phyloP scores from a whole-genome alignment of 139 green algal species.

The Chlorella sp. region DNA sequence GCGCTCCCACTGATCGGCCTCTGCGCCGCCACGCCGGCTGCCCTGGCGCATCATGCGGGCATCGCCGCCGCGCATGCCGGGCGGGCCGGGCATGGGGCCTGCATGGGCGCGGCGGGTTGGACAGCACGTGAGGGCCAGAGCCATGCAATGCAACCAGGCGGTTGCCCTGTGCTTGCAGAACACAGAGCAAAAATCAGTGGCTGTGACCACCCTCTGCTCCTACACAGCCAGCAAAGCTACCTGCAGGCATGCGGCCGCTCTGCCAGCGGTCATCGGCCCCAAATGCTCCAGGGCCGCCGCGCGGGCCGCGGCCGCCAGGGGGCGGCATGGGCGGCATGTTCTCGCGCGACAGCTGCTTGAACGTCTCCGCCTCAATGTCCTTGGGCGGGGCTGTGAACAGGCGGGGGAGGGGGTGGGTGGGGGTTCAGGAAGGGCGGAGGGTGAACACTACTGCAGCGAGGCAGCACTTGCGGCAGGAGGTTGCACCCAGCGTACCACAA shows the following conservation, averaged over 20 bases:
- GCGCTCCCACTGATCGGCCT: slow-evolving; percentile 63
- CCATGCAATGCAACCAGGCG: neutral
- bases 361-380: slow-evolving; percentile 30
- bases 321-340: slow-evolving; percentile 27
- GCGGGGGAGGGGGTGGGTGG: no score
- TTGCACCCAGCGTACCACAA: no score
- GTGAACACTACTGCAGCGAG: neutral
- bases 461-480: neutral
- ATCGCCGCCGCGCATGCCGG: slow-evolving; percentile 28
- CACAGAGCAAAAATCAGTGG: neutral
- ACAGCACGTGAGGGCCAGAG: neutral
- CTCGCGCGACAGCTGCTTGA: slow-evolving; percentile 26
- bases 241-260: slow-evolving; percentile 21
- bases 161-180: neutral
- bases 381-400: slow-evolving; percentile 1
- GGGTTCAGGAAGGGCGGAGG: no score
- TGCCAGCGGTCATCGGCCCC: slow-evolving; percentile 28
- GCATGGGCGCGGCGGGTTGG: neutral
- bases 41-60: slow-evolving; percentile 7
- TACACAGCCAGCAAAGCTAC: neutral
- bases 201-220: neutral
- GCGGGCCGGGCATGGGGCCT: slow-evolving; percentile 17
- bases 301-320: neutral
- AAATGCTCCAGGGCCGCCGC: slow-evolving; percentile 2
- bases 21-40: slow-evolving; percentile 35